A percentile compares a stretch with the other conserved stretches of the same genome.
phyloP scores from a whole-genome alignment of 2,329 filamentous ascomycete genomes.

The Colletotrichum chrysophilum region DNA sequence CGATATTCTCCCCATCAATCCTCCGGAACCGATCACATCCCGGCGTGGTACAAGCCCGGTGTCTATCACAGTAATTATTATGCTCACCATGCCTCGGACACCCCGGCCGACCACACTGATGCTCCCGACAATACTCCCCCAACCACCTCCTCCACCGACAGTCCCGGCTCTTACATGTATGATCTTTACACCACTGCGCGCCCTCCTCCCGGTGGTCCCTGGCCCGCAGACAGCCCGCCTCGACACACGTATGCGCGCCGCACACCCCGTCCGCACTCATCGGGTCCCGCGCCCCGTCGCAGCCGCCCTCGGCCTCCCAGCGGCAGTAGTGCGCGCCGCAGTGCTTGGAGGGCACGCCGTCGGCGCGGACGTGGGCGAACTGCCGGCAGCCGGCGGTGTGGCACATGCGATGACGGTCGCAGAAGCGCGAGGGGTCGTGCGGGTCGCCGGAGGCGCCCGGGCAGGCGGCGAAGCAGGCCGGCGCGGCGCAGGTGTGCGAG shows the following conservation, averaged over 20 bases:
- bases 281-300: constrained; percentile 25
- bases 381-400: constrained; percentile 25
- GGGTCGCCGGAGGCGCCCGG: constrained; percentile 17
- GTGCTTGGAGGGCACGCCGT: constrained; percentile 27
- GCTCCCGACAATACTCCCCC: constrained; percentile 27
- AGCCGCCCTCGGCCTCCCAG: constrained; percentile 25
- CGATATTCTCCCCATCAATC: constrained; percentile 16
- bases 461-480: constrained; percentile 28
- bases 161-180: constrained; percentile 27
- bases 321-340: constrained; percentile 35
- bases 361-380: constrained; percentile 30
- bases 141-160: constrained; percentile 27
- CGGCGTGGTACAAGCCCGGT: constrained; percentile 18
- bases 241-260: constrained; percentile 22
- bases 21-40: constrained; percentile 13
- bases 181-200: constrained; percentile 25
- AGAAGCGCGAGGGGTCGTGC: constrained; percentile 27
- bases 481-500: constrained; percentile 31
- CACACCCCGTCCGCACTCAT: constrained; percentile 23
- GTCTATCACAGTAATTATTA: constrained; percentile 26
- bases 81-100: constrained; percentile 27
- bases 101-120: constrained; percentile 30
- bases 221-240: constrained; percentile 27
- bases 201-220: neutral
- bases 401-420: constrained; percentile 33